Conservation (phyloP, 495 filamentous ascomycete species). For the Penicillium tannophilum region DNA sequence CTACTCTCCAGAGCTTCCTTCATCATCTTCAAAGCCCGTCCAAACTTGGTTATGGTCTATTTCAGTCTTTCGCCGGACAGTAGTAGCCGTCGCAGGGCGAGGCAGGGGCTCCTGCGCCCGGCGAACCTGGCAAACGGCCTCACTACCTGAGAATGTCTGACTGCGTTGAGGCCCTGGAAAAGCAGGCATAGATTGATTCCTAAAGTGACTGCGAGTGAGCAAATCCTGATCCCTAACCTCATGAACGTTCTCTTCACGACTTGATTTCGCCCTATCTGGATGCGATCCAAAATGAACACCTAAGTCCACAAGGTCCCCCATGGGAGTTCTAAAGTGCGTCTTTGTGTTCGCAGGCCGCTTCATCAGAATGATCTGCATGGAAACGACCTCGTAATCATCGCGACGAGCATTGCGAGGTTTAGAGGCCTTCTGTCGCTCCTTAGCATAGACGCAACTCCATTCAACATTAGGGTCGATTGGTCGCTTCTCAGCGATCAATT, state of each 20-base stretch:
- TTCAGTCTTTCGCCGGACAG: not conserved
- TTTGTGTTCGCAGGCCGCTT: slow-evolving; percentile 24
- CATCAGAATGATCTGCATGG: slow-evolving; percentile 43
- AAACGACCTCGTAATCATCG: slow-evolving; percentile 36
- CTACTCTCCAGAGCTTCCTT: not conserved
- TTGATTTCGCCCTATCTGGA: not conserved
- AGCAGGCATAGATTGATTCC: not conserved
- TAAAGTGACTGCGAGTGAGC: not conserved
- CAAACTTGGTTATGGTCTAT: not conserved
- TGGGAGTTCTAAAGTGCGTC: slow-evolving; percentile 17
- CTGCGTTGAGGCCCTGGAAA: not conserved
- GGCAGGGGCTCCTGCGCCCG: not conserved
- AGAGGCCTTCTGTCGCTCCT: slow-evolving; percentile 27
- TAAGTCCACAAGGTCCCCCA: slow-evolving; percentile 24
- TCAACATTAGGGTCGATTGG: slow-evolving; percentile 28
- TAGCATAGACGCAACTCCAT: slow-evolving; percentile 44
- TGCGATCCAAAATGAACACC: not conserved
- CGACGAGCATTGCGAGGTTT: slow-evolving; percentile 33
- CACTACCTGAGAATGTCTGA: not conserved
- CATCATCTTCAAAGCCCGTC: not conserved
- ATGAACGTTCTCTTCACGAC: not conserved
- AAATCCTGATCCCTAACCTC: not conserved
- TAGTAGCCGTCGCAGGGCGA: not conserved
- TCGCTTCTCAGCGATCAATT: slow-evolving; percentile 34
- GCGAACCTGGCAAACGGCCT: not conserved